Percentiles rank a stretch among this genome's conserved stretches.
Conservation (phyloP, 164 flowering plant genomes). For the Dillenia turbinata region DNA sequence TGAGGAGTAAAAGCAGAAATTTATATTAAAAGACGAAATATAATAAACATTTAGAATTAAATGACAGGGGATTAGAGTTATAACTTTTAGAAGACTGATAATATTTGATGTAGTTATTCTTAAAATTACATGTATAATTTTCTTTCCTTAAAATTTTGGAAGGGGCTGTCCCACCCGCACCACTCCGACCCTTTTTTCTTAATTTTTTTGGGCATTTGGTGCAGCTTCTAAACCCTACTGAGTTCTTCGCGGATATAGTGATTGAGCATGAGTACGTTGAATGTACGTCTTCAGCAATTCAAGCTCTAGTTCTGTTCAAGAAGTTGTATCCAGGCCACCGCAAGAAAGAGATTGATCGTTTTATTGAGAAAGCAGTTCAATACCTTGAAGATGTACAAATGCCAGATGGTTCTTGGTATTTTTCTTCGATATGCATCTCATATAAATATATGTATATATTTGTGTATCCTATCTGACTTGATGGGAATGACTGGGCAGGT, state of each 20-base stretch:
- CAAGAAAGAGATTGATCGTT: slow-evolving; percentile 16
- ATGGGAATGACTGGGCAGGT: slow-evolving; percentile 25
- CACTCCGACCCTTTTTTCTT: background rate
- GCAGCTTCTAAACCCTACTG: slow-evolving; percentile 30
- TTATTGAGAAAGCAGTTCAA: slow-evolving; percentile 13
- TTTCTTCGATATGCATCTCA: background rate
- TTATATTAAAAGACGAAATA: no score
- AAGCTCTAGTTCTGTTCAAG: slow-evolving; percentile 17
- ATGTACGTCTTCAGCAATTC: slow-evolving; percentile 28
- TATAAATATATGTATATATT: no score
- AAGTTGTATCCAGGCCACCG: slow-evolving; percentile 18
- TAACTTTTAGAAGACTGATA: no score
- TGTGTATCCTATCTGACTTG: background rate
- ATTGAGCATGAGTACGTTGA: slow-evolving; percentile 31
- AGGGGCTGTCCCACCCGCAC: no score
- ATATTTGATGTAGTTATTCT: no score
- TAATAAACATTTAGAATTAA: no score
- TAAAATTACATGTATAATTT: no score
- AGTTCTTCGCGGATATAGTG: slow-evolving; percentile 25
- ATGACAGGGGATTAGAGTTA: no score
- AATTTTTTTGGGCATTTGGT: background rate
- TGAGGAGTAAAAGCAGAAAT: no score
- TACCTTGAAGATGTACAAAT: slow-evolving; percentile 17
- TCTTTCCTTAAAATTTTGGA: no score
- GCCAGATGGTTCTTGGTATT: slow-evolving; percentile 29